Percentiles rank a stretch among this genome's conserved stretches.
Conservation (phyloP, 2,329 filamentous ascomycete species). For the Exophiala oligosperma region DNA sequence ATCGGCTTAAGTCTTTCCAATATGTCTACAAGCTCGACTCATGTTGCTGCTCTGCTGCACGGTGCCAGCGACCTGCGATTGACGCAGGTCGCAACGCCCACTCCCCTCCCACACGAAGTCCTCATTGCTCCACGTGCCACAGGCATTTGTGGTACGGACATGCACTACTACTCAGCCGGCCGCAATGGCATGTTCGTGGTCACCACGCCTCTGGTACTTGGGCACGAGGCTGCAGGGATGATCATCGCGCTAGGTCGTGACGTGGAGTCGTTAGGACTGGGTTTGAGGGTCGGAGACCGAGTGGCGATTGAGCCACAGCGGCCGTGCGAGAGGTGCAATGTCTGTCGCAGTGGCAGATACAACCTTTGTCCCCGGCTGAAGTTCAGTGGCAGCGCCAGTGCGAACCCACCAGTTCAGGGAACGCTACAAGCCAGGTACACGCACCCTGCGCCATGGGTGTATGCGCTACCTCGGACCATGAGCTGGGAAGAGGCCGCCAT, state of each 20-base stretch:
- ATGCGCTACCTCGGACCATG: slow-evolving; percentile 53
- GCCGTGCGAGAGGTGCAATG: slow-evolving; percentile 67
- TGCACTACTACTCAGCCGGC: slow-evolving; percentile 84
- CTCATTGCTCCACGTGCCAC: slow-evolving; percentile 64
- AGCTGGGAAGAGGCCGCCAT: slow-evolving; percentile 57
- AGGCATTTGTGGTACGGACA: slow-evolving; percentile 69
- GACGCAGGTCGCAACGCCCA: slow-evolving; percentile 36
- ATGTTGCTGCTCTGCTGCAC: slow-evolving; percentile 47
- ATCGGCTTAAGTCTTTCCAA: neutral
- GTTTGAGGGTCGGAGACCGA: slow-evolving; percentile 67
- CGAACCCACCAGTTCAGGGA: slow-evolving; percentile 62
- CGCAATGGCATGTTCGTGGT: slow-evolving; percentile 84
- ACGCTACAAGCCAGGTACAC: slow-evolving; percentile 63
- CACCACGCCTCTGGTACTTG: slow-evolving; percentile 76
- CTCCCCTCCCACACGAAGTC: slow-evolving; percentile 55
- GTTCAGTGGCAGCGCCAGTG: slow-evolving; percentile 61
- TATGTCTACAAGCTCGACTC: slow-evolving; percentile 5
- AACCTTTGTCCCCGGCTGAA: slow-evolving; percentile 61
- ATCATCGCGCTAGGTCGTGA: slow-evolving; percentile 59
- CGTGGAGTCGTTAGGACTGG: slow-evolving; percentile 20
- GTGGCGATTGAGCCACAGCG: slow-evolving; percentile 88
- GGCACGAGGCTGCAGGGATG: slow-evolving; percentile 75
- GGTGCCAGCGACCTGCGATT: slow-evolving; percentile 61
- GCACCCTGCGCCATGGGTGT: slow-evolving; percentile 60
- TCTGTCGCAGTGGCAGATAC: slow-evolving; percentile 58